A percentile compares a stretch with the other conserved stretches of the same genome.
phyloP scores from a whole-genome alignment of 257 asterid species.

The Thymus mandschuricus region DNA sequence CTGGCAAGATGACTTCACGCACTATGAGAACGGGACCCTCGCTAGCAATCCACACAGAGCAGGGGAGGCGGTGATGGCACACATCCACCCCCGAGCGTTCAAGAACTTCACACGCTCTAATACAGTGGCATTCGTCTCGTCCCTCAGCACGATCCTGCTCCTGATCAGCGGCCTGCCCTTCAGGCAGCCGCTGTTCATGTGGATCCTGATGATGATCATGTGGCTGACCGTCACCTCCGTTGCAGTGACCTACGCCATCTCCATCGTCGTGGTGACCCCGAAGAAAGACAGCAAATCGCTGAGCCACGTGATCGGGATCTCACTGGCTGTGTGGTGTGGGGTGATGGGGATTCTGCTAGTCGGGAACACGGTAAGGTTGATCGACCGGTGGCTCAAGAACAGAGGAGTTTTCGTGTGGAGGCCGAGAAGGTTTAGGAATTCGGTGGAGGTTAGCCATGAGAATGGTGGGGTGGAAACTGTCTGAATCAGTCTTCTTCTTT shows the following conservation, averaged over 20 bases:
- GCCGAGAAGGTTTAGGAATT: conserved; percentile 9
- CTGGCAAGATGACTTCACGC: conserved; percentile 33
- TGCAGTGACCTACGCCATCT: conserved; percentile 48
- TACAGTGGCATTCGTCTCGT: conserved; percentile 52
- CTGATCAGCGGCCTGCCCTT: conserved; percentile 65
- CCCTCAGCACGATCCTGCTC: conserved; percentile 57
- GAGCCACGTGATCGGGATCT: conserved; percentile 29
- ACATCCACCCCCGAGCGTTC: conserved; percentile 32
- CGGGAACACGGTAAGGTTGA: conserved; percentile 45
- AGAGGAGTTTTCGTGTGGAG: conserved; percentile 29
- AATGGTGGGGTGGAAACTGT: conserved; percentile 18
- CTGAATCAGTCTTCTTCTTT: neutral
- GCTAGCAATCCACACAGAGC: conserved; percentile 32
- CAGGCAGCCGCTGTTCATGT: conserved; percentile 36
- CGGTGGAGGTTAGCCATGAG: neutral
- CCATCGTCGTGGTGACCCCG: conserved; percentile 43
- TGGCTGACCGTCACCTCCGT: conserved; percentile 48
- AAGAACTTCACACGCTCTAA: conserved; percentile 42
- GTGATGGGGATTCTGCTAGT: conserved; percentile 47
- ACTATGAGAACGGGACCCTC: neutral
- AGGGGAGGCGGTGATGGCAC: conserved; percentile 55
- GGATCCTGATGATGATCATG: conserved; percentile 64
- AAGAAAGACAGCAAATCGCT: conserved; percentile 25
- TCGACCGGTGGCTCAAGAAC: conserved; percentile 40
- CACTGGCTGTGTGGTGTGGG: conserved; percentile 41